Base-by-base conservation (phyloP, 1,284 basidiomycete species). In the Cryptococcus sp. region DNA sequence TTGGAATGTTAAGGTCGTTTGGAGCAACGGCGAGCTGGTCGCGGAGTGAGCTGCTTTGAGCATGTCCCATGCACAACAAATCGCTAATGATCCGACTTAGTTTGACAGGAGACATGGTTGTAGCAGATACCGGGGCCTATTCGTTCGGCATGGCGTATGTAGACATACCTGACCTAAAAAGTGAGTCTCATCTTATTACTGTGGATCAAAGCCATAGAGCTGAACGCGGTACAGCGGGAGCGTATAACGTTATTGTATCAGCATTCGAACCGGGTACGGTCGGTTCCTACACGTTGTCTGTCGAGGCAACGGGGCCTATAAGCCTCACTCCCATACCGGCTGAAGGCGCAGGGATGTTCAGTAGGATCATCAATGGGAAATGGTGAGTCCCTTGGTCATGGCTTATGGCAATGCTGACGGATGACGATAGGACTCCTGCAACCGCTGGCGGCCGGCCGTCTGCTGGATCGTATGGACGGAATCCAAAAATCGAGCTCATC, bases 291-390 rank as follows among this genome's bases (percentile, higher is more conserved):
- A 81, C 80, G 0, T 75, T 96, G 22, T 79, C 79, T 20, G 76
- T 90, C 3, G 85, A 89, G 53, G 86, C 87, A 48, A 83, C 86
- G 0, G 70, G 79, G 20, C 83, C 84, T 0, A 46, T 82, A 10
- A 57, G 64, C 3, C 22, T 84, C 6, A 55, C 68, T 8, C 59
- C 73, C 0, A 77, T 84, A 7, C 78, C 83, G 0, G 86, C 87
- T 56, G 93, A 97, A 77, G 93, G 92, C 0, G 91, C 92, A 0
- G 93, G 93, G 0, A 91, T 96, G 92, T 95, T 88, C 72, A 80
- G 80, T 35, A 87, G 90, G 61, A 74, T 82, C 0, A 65, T 89
- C 3, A 82, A 80, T 20, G 90, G 88, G 1, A 76, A 80, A 50
- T 95, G 92, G 92, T 89, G 67, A 59, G 84, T 77, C 20, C 4